Percentiles rank a stretch among this genome's conserved stretches.
These are phyloP conservation scores for Malassezia furfur DNA, from an alignment of 1,284 basidiomycete genomes.

Conservation along the genomic window DNA sequence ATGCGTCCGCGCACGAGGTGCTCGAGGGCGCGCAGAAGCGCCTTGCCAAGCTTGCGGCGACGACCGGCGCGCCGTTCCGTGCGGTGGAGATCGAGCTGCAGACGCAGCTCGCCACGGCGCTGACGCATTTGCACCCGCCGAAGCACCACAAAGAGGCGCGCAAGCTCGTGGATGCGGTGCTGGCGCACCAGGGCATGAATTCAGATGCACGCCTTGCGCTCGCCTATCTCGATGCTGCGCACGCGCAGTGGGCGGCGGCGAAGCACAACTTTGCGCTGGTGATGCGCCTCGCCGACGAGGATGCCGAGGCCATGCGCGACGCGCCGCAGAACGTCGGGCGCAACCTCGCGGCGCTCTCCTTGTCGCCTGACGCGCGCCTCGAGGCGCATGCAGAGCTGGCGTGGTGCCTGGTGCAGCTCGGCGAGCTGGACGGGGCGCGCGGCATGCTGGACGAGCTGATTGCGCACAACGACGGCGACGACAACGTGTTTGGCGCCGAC, in stretches of 20 bases:
- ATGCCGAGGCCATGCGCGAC: neutral
- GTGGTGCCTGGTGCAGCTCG: conserved; percentile 69
- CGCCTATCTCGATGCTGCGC: conserved; percentile 60
- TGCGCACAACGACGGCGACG: conserved; percentile 52
- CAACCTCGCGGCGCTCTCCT: conserved; percentile 44
- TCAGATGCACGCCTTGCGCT: conserved; percentile 51
- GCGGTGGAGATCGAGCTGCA: conserved; percentile 65
- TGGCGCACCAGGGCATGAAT: conserved; percentile 44
- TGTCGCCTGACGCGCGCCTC: conserved; percentile 52
- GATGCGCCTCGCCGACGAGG: conserved; percentile 33
- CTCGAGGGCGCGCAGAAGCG: conserved; percentile 21
- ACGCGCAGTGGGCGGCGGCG: conserved; percentile 70
- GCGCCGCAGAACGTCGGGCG: conserved; percentile 36
- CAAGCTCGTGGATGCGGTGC: conserved; percentile 62
- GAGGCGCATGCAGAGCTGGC: conserved; percentile 72
- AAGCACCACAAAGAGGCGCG: conserved; percentile 76
- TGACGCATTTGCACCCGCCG: conserved; percentile 78
- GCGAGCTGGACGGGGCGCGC: conserved; percentile 55
- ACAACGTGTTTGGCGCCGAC: conserved; percentile 50
- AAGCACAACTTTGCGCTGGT: conserved; percentile 55
- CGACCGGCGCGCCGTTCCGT: conserved; percentile 62
- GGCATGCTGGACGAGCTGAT: conserved; percentile 59
- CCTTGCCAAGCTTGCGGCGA: conserved; percentile 15
- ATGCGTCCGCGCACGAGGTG: conserved; percentile 48
- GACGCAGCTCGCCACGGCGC: conserved; percentile 59